Base-by-base conservation (phyloP, 2,329 filamentous ascomycete species). In the Botrytis byssoidea region DNA sequence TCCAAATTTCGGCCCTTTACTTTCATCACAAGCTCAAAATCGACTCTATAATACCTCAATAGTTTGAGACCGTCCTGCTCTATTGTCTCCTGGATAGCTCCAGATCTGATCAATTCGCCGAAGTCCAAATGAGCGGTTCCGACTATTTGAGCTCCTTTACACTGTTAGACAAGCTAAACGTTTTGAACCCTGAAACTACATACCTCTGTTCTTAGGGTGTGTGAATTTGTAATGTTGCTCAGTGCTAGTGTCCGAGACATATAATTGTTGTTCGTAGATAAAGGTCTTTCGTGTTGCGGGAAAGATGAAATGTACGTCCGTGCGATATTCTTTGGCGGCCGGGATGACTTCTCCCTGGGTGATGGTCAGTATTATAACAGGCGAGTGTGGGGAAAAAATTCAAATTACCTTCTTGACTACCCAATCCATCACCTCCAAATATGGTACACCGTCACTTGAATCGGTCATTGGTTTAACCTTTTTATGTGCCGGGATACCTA, bases 191-290 rank as follows among this genome's bases (percentile, higher is more conserved):
- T 59, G 10, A 7, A 37, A 42, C 16, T 64, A n/a, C 40, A 16
- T 29, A 65, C 69, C 69, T 71, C 32, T 32, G 18, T 71, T 71
- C 9, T 71, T 71, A 8, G 57, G 57, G n/a, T 71, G 59, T 51
- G 29, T 10, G 18, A 71, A 20, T 22, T 22, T 64, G 40, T 71
- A 55, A 55, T 71, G 25, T 2, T 46, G 61, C 46, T 71, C 69
- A 16, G 69, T 51, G 29, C 57, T 55, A 51, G 40, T 46, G 59
- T 71, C 59, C 22, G 69, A 71, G n/a, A 65, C 61, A 25, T 65
- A 71, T 22, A 65, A n/a, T 14, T 64, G 44, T 65, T 71, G 69
- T 44, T 48, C 18, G 25, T 42, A 64, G 22, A 71, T 29, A 32
- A 51, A 64, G 2, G 32, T 55, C 35, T 51, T 71, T 22, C n/a